Base-by-base conservation (phyloP, 768 basidiomycete genomes). In the Suillus fuscotomentosus region DNA sequence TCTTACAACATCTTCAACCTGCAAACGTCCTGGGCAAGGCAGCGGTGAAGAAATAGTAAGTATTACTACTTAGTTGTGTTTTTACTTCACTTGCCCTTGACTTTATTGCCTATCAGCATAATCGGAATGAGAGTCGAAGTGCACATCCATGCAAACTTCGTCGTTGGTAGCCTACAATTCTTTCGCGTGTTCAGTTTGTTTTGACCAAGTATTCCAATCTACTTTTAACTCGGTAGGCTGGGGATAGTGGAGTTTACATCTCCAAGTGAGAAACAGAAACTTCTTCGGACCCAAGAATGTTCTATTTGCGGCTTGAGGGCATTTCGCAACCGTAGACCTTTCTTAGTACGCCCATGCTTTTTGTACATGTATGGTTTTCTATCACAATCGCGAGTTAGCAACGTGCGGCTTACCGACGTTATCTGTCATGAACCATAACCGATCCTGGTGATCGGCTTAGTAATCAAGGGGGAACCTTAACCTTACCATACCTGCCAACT, bases 61-160 rank as follows among this genome's bases (percentile, higher is more conserved):
- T 8, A 14, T 34, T 3, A 27, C 9, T 3, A 27, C 9, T 41
- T 38, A 38, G 5, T n/a, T 11, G 22, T 11, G 13, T 60, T n/a
- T 61, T 39, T 15, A 41, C 8, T 24, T 13, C 20, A 34, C 36
- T 60, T 20, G 20, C n/a, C 36, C n/a, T 20, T 42, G 20, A 36
- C 31, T 42, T 63, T 42, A 36, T 61, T 15, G 15, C 15, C 15
- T 6, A 20, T 41, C 39, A 9, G 24, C 24, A 27, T 17, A 27
- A 13, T 54, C 45, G 73, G 73, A 60, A 67, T 39, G 67, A 76
- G 62, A 17, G 78, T 78, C 34, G 66, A 68, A 45, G 75, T 74
- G 14, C 71, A 69, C 36, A 68, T 78, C 55, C 60, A 66, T 20
- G 67, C 68, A 5, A 70, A 79, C 5, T 48, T 79, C 34, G 59